Base-by-base conservation (phyloP, 2,329 filamentous ascomycete genomes). In the Cladobotryum protrusum region DNA sequence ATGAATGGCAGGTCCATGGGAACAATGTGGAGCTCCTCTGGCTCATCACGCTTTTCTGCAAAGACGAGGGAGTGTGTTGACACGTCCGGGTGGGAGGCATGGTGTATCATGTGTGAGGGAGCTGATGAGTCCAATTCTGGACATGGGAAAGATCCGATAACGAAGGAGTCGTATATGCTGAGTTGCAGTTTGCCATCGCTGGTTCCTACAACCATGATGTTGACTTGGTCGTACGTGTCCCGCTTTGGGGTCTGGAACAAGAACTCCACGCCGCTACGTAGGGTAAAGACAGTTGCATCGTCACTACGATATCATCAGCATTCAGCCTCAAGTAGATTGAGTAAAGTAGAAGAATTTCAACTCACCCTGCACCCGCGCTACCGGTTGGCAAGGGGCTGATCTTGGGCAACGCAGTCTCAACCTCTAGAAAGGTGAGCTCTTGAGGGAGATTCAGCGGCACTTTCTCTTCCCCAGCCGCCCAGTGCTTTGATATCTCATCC, bases 1-100 rank as follows among this genome's bases (percentile, higher is more conserved):
- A 95, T 81, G 61, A 96, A 95, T 0, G 85, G 82, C n/a, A 96
- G 73, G 58, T 95, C 88, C 63, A 95, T 80, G 1, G 87, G 87
- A 0, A 91, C 72, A n/a, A 92, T 69, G 52, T 81, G 62, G 2
- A 72, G 59, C 5, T 71, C 65, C 14, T 65, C 55, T 4, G 66
- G 60, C 13, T 60, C 60, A 7, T 55, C 53, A 5, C 55, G 45
- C 24, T 72, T 65, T 5, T 72, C 66, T 1, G 65, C 62, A 17
- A 86, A 72, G 8, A 95, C 67, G 1, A 96, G 72, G 9, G 82
- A 76, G 64, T 96, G 89, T 0, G 86, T 90, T n/a, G 87, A 85
- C 43, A 83, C 77, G 32, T 83, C 74, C 0, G 85, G 78, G 63
- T 95, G 85, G 8, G 86, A 89, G 29, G 85, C 76, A 62, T 95